Evolutionary conservation across 2,329 filamentous ascomycete genomes (phyloP), one percentile per base, ranked within the genome.

Genomic region (Colletotrichum zoysiae): DNA sequence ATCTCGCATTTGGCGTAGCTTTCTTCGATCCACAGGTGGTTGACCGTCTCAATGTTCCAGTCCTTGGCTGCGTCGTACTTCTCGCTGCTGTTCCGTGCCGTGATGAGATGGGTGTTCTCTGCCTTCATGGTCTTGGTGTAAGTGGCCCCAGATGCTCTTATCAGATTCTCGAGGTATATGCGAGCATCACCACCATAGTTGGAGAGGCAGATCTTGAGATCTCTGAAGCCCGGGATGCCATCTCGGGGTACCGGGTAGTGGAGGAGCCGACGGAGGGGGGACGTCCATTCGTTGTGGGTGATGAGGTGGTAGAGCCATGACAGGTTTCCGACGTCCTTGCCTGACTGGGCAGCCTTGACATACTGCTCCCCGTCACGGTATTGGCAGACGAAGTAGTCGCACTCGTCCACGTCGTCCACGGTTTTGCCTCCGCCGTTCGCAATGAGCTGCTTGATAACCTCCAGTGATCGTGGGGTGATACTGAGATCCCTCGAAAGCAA

Each of bases 11-110:
- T 94, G 1, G 95, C 94, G 78, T 98, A 99, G 81, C 95, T 97
- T 78, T 99, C 96, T 81, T 99, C 96, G 57, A 99, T 88, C 96
- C 96, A 99, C 0, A 99, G 86, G 79, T 99, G 96, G 80, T 98
- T 99, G 76, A 97, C 86, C 76, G 97, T 92, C 68, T 94, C 85
- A 66, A 98, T 91, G 65, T 92, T 92, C 96, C 96, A 99, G 82
- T 98, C 96, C 73, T 90, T 89, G 0, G 96, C 96, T 1, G 96
- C 96, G 48, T 92, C 91, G 80, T 93, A 98, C 82, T 99, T 99
- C 79, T 98, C 96, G 78, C 95, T 97, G 68, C 90, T 90, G 70
- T 92, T 90, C 76, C 97, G 93, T 5, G 96, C 96, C 0, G 95
- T 97, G 77, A 99, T 92, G 0, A 99, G 88, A 82, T 99, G 96